Percentiles rank a stretch among this genome's conserved stretches.
Evolutionary conservation across 306 rosid species (phyloP).

Genomic region (Malus fusca): DNA sequence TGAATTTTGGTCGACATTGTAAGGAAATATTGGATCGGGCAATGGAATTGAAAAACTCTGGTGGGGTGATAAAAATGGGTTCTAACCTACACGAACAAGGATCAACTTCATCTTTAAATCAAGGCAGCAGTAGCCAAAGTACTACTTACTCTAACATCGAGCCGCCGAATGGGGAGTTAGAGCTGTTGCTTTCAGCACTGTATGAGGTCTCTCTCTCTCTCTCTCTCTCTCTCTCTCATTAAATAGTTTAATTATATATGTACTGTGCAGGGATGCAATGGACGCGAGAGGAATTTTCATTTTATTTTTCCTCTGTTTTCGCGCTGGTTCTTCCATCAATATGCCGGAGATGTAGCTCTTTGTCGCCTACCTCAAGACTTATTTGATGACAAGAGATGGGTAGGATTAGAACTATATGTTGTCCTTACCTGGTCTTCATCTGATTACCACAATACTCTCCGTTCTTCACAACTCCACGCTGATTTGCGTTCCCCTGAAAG

Average conservation of each 20-base stretch:
- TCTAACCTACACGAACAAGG: accelerated
- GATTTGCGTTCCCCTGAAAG: neutral
- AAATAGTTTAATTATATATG: neutral
- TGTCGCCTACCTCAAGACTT: neutral
- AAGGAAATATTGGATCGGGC: neutral
- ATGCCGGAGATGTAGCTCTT: neutral
- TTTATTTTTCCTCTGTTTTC: neutral
- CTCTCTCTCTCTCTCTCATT: neutral
- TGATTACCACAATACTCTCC: neutral
- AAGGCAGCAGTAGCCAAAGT: neutral
- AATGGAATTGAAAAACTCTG: neutral
- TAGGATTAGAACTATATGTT: neutral
- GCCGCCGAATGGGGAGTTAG: neutral
- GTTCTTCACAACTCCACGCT: neutral
- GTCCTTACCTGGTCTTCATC: neutral
- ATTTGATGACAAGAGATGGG: neutral
- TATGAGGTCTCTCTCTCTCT: neutral
- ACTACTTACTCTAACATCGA: neutral
- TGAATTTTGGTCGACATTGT: neutral
- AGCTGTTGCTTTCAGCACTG: neutral
- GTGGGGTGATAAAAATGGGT: neutral
- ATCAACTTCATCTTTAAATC: neutral
- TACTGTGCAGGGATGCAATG: neutral
- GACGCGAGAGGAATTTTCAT: neutral
- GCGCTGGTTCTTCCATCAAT: neutral